phyloP scores from a whole-genome alignment of 2,329 filamentous ascomycete genomes.

The Colletotrichum kahawae region DNA sequence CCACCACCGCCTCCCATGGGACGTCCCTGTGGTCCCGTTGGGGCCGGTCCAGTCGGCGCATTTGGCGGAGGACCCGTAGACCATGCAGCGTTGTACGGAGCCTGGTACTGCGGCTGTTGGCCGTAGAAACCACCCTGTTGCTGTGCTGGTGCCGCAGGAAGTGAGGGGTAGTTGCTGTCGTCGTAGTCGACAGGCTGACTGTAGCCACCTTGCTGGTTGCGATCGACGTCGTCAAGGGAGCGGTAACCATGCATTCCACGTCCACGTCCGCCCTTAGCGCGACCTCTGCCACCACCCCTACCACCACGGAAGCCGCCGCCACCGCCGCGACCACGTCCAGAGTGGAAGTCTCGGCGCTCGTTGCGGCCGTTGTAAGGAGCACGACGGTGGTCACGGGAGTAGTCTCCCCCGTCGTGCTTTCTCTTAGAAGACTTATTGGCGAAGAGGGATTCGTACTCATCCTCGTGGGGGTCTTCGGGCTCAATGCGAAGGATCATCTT shows the following conservation, averaged over 20 bases:
- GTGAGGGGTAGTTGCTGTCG: conserved; percentile 38
- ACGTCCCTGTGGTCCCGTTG: conserved; percentile 23
- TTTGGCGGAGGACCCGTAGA: conserved; percentile 1
- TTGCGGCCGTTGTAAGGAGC: conserved; percentile 39
- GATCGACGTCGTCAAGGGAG: conserved; percentile 70
- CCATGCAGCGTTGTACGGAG: background rate
- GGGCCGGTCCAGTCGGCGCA: conserved; percentile 9
- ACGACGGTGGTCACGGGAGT: conserved; percentile 27
- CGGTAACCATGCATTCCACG: conserved; percentile 62
- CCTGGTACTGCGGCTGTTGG: conserved; percentile 25
- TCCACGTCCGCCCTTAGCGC: conserved; percentile 48
- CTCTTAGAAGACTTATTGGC: conserved; percentile 65
- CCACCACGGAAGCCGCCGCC: conserved; percentile 42
- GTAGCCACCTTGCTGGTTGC: conserved; percentile 49
- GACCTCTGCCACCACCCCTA: conserved; percentile 43
- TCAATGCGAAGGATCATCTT: conserved; percentile 85
- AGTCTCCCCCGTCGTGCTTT: conserved; percentile 52
- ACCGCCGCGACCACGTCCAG: conserved; percentile 42
- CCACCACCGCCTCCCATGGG: conserved; percentile 26
- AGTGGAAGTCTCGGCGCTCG: conserved; percentile 47
- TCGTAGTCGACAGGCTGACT: conserved; percentile 52
- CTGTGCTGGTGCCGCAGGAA: conserved; percentile 25
- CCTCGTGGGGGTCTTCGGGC: conserved; percentile 66
- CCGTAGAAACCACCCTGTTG: conserved; percentile 12
- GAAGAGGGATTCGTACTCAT: conserved; percentile 67